A percentile compares a stretch with the other conserved stretches of the same genome.
phyloP scores from a whole-genome alignment of 495 filamentous ascomycete species.

The Xylaria cubensis region DNA sequence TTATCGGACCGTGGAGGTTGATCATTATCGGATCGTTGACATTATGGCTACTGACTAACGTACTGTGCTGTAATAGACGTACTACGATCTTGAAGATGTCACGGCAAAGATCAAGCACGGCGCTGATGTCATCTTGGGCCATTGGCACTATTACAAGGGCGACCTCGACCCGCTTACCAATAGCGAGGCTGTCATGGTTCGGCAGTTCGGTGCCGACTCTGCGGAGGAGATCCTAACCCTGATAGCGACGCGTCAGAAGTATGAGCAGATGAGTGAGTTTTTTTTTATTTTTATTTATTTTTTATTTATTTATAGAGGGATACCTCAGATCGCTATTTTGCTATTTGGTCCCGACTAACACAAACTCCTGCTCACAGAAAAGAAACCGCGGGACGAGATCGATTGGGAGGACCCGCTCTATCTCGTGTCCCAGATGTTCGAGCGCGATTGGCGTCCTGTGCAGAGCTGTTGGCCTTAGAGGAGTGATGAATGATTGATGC shows the following conservation, averaged over 20 bases:
- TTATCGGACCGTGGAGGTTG: background rate
- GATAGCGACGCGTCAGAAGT: conserved; percentile 31
- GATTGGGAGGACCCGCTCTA: conserved; percentile 40
- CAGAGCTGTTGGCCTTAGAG: conserved; percentile 14
- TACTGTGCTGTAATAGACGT: conserved; percentile 15
- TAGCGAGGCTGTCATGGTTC: conserved; percentile 28
- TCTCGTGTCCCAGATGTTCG: conserved; percentile 45
- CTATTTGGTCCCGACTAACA: background rate
- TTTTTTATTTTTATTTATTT: background rate
- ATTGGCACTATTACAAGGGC: conserved; percentile 48
- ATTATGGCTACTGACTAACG: conserved; percentile 3
- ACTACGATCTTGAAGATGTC: conserved; percentile 40
- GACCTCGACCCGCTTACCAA: conserved; percentile 31
- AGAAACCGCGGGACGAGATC: conserved; percentile 11
- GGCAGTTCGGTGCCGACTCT: conserved; percentile 29
- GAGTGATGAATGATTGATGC: background rate
- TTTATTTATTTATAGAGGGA: background rate
- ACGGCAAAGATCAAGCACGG: conserved; percentile 40
- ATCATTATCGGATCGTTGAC: background rate
- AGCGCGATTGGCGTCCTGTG: conserved; percentile 34
- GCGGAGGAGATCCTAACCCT: conserved; percentile 26
- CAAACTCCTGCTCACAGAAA: background rate
- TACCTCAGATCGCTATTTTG: background rate
- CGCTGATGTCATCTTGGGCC: conserved; percentile 41
- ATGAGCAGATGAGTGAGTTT: conserved; percentile 32